phyloP scores from a whole-genome alignment of 495 filamentous ascomycete genomes.

The Extremus antarcticus region DNA sequence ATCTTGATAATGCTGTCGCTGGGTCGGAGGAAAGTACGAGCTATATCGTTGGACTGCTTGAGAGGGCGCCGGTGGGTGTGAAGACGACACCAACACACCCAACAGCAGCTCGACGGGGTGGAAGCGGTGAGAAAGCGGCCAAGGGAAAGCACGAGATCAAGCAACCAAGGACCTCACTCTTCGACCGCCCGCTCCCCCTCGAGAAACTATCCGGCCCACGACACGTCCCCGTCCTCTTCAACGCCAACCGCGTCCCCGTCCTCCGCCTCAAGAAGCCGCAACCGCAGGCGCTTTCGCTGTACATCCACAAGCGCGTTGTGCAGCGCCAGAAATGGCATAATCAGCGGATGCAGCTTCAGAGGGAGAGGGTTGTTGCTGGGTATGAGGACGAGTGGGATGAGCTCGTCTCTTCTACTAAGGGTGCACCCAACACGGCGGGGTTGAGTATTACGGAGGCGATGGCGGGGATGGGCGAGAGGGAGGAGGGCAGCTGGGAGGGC shows the following conservation, averaged over 20 bases:
- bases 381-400: constrained; percentile 52
- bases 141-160: background rate
- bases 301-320: constrained; percentile 43
- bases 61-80: constrained; percentile 12
- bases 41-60: constrained; percentile 18
- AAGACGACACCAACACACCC: too few relatives aligned
- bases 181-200: constrained; percentile 37
- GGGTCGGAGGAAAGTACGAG: constrained; percentile 16
- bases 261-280: constrained; percentile 63
- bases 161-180: constrained; percentile 20
- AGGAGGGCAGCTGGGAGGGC: constrained; percentile 14
- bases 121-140: background rate
- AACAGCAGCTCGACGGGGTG: background rate
- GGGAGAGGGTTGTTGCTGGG: constrained; percentile 34
- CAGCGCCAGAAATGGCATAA: constrained; percentile 33
- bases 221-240: constrained; percentile 51
- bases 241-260: constrained; percentile 53
- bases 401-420: constrained; percentile 20
- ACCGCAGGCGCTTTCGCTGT: constrained; percentile 42
- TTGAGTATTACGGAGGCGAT: background rate
- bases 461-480: background rate
- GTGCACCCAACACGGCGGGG: constrained; percentile 1
- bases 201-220: constrained; percentile 37
- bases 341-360: constrained; percentile 22
- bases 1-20: constrained; percentile 24